A percentile compares a stretch with the other conserved stretches of the same genome.
Evolutionary conservation across 352 stramenopile genomes (phyloP).

Genomic region (Globisporangium perplexum): DNA sequence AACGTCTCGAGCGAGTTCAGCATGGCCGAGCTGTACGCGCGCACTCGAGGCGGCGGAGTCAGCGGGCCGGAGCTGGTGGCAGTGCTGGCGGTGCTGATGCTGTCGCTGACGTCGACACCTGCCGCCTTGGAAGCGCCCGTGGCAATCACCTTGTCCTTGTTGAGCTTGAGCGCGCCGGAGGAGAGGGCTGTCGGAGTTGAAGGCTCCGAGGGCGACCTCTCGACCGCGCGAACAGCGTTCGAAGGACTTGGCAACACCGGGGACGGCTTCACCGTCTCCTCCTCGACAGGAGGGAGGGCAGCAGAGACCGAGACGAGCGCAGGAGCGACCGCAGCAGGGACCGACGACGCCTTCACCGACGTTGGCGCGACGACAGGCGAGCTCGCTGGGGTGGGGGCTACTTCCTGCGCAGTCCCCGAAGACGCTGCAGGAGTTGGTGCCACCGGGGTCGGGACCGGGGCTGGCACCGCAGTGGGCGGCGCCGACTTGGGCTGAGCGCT

Average conservation of each 20-base stretch:
- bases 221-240: not conserved
- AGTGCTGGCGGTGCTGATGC: not conserved
- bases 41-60: conserved; percentile 3
- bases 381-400: not conserved
- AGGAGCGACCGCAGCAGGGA: not conserved
- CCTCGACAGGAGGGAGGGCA: conserved; percentile 3
- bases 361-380: not conserved
- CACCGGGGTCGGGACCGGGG: not conserved
- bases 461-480: not conserved
- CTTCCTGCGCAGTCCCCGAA: not conserved
- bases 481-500: not conserved
- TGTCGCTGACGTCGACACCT: not conserved
- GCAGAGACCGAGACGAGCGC: not conserved
- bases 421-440: not conserved
- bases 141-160: not conserved
- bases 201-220: conserved; percentile 2
- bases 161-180: not conserved
- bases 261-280: not conserved
- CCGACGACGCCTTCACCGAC: not conserved
- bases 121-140: not conserved
- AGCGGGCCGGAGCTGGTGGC: not conserved
- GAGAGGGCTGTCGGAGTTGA: conserved; percentile 5
- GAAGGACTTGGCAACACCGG: not conserved
- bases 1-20: conserved; percentile 9
- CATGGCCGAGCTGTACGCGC: conserved; percentile 10